Conservation (phyloP, 352 stramenopile species). For the Phytophthora pluvialis region DNA sequence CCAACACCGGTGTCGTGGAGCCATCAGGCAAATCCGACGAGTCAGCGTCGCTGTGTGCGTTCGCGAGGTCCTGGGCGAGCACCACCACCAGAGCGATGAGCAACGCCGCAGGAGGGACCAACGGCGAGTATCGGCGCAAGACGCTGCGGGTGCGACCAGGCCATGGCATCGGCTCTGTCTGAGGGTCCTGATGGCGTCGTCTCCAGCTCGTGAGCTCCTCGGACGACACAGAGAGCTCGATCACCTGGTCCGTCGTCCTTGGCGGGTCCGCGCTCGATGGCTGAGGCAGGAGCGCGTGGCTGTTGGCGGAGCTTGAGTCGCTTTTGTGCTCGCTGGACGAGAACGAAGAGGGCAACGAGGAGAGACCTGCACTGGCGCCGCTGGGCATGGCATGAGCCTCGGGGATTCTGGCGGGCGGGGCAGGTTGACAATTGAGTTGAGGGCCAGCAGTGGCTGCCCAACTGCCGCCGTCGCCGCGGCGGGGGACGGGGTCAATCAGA, state of each 20-base stretch:
- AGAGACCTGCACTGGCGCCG: conserved; percentile 21
- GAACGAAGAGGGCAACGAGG: conserved; percentile 30
- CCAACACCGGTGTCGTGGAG: conserved; percentile 16
- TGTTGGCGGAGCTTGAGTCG: conserved; percentile 25
- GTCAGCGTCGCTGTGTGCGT: conserved; percentile 27
- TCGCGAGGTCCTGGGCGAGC: conserved; percentile 40
- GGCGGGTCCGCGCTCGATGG: conserved; percentile 22
- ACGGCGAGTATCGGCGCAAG: conserved; percentile 38
- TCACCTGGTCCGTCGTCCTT: conserved; percentile 28
- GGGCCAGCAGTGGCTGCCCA: conserved; percentile 25
- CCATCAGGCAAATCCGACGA: conserved; percentile 13
- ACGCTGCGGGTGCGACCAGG: conserved; percentile 38
- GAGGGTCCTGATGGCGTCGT: conserved; percentile 18
- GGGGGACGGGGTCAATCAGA: conserved; percentile 38
- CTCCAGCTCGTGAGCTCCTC: conserved; percentile 30
- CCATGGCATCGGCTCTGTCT: conserved; percentile 37
- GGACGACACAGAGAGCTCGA: conserved; percentile 43
- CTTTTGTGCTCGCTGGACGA: conserved; percentile 42
- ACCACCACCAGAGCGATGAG: conserved; percentile 42
- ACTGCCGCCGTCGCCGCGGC: conserved; percentile 9
- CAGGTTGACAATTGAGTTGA: conserved; percentile 41
- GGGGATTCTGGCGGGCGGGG: conserved; percentile 18
- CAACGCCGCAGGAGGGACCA: conserved; percentile 40
- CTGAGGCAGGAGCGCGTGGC: conserved; percentile 9
- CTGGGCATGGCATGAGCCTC: conserved; percentile 43